A percentile compares a stretch with the other conserved stretches of the same genome.
phyloP scores from a whole-genome alignment of 1,139 yeast species.

The Debaryomycetaceae sp. region DNA sequence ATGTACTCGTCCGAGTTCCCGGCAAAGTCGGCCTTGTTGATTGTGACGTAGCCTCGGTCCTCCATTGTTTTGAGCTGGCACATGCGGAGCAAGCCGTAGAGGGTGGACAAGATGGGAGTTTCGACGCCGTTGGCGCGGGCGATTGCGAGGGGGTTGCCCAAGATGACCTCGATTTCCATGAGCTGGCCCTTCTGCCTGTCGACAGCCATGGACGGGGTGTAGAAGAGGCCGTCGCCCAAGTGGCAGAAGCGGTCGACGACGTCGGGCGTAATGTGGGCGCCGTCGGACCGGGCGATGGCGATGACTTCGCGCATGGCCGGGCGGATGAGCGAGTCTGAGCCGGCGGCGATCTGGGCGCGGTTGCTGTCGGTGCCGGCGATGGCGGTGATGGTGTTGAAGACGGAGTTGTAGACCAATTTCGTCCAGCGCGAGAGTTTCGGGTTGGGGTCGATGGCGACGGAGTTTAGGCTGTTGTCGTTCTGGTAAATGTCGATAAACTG shows the following conservation, averaged over 20 bases:
- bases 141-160: slow-evolving; percentile 59
- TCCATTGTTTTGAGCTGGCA: slow-evolving; percentile 54
- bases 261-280: slow-evolving; percentile 38
- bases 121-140: slow-evolving; percentile 45
- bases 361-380: slow-evolving; percentile 43
- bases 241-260: slow-evolving; percentile 39
- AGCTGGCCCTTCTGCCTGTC: slow-evolving; percentile 61
- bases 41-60: slow-evolving; percentile 29
- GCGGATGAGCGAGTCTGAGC: slow-evolving; percentile 34
- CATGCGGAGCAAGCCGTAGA: slow-evolving; percentile 47
- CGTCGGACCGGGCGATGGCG: slow-evolving; percentile 53
- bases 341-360: slow-evolving; percentile 45
- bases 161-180: slow-evolving; percentile 58
- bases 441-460: slow-evolving; percentile 32
- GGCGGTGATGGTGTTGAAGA: slow-evolving; percentile 51
- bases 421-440: slow-evolving; percentile 56
- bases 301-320: slow-evolving; percentile 62
- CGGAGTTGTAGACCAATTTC: slow-evolving; percentile 61
- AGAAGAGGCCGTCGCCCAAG: slow-evolving; percentile 54
- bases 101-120: slow-evolving; percentile 46
- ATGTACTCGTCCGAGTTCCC: slow-evolving; percentile 23
- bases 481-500: slow-evolving; percentile 41
- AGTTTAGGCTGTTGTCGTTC: slow-evolving; percentile 28
- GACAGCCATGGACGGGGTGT: slow-evolving; percentile 66
- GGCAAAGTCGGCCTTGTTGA: slow-evolving; percentile 18